Percentiles rank a stretch among this genome's conserved stretches.
These are phyloP conservation scores for Fusarium oligoseptatum DNA, from an alignment of 2,329 filamentous ascomycete species.

Conservation along the genomic window DNA sequence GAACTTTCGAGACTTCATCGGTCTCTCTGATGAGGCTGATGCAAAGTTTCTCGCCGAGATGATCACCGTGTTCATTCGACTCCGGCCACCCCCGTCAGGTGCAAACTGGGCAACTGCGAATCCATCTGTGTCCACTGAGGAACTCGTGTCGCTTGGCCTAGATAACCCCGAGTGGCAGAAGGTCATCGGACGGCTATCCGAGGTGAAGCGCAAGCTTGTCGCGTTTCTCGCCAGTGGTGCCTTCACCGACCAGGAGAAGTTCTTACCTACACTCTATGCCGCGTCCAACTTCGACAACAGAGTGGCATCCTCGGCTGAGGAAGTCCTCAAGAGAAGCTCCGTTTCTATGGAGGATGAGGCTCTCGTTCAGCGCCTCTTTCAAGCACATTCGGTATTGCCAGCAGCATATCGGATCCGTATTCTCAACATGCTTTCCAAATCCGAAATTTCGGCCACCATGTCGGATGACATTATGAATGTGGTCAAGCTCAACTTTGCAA, in stretches of 20 bases:
- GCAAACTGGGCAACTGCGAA: conserved; percentile 51
- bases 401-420: conserved; percentile 83
- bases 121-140: conserved; percentile 49
- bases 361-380: conserved; percentile 76
- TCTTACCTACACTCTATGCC: conserved; percentile 86
- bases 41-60: conserved; percentile 79
- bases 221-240: conserved; percentile 85
- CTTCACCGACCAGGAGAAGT: conserved; percentile 86
- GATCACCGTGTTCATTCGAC: conserved; percentile 79
- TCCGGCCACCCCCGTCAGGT: conserved; percentile 49
- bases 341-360: conserved; percentile 78
- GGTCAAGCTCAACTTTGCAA: conserved; percentile 75
- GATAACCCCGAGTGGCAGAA: conserved; percentile 74
- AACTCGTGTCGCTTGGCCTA: conserved; percentile 49
- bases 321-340: conserved; percentile 84
- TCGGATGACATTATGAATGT: conserved; percentile 76
- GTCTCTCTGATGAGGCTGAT: conserved; percentile 76
- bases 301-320: conserved; percentile 87
- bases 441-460: conserved; percentile 78
- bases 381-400: conserved; percentile 80
- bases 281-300: conserved; percentile 85
- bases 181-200: conserved; percentile 54
- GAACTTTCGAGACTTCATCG: conserved; percentile 74
- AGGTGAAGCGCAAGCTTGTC: conserved; percentile 69
- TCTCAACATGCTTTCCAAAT: conserved; percentile 81